These are phyloP conservation scores for Hyphopichia burtonii DNA, from an alignment of 1,139 yeast genomes.

Conservation along the genomic window DNA sequence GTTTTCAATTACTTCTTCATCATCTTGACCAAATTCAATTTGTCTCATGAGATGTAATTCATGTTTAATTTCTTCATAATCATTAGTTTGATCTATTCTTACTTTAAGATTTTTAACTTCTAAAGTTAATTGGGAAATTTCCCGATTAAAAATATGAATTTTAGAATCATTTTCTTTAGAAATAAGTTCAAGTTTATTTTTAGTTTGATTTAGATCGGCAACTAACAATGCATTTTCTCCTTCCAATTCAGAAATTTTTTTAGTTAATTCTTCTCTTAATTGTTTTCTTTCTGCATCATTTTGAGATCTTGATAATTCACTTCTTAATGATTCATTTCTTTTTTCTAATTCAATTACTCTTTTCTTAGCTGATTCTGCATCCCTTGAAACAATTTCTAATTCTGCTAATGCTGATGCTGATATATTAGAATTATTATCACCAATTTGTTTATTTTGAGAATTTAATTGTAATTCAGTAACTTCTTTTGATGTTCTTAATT, in stretches of 20 bases:
- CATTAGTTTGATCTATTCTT: slow-evolving; percentile 47
- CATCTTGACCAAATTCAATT: slow-evolving; percentile 65
- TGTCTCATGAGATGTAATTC: slow-evolving; percentile 72
- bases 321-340: slow-evolving; percentile 72
- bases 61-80: slow-evolving; percentile 75
- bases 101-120: slow-evolving; percentile 53
- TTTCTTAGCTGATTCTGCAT: slow-evolving; percentile 69
- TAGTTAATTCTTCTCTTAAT: slow-evolving; percentile 32
- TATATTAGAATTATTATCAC: slow-evolving; percentile 10
- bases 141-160: slow-evolving; percentile 41
- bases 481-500: slow-evolving; percentile 55
- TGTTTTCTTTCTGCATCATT: slow-evolving; percentile 39
- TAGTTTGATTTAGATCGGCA: slow-evolving; percentile 60
- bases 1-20: slow-evolving; percentile 20
- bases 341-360: slow-evolving; percentile 71
- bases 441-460: slow-evolving; percentile 32
- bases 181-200: slow-evolving; percentile 30
- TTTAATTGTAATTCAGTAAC: slow-evolving; percentile 51
- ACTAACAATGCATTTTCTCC: slow-evolving; percentile 64
- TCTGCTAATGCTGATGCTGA: slow-evolving; percentile 45
- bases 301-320: slow-evolving; percentile 56
- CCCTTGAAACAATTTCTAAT: slow-evolving; percentile 67
- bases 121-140: slow-evolving; percentile 43
- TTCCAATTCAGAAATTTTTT: slow-evolving; percentile 56
- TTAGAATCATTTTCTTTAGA: slow-evolving; percentile 33